Evolutionary conservation across 129 eudicot genomes (phyloP).

Genomic region (Escallonia rubra): DNA sequence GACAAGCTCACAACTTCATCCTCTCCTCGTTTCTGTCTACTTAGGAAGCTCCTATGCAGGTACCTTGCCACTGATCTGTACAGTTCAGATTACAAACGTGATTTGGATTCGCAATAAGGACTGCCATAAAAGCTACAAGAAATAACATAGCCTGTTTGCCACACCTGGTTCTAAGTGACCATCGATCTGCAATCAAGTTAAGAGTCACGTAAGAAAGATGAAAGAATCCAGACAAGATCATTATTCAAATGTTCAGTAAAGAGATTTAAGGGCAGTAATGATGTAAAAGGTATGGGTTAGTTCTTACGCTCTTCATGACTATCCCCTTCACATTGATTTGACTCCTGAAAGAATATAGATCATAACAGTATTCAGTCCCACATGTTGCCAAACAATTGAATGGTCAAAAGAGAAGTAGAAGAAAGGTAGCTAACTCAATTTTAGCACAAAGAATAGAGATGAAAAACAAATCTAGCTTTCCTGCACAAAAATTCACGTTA

Average conservation of each 20-base stretch:
- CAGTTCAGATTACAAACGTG: conserved; percentile 1
- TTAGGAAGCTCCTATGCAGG: conserved; percentile 25
- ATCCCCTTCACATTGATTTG: conserved; percentile 34
- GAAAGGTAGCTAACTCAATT: not conserved
- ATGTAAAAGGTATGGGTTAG: not conserved
- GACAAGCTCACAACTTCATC: conserved; percentile 47
- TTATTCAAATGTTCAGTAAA: not conserved
- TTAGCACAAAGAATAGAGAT: not conserved
- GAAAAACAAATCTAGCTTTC: not conserved
- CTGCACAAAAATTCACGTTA: no score
- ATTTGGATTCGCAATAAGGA: not conserved
- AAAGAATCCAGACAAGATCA: conserved; percentile 2
- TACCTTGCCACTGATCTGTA: conserved; percentile 49
- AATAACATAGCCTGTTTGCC: not conserved
- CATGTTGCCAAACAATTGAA: not conserved
- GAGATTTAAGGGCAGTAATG: conserved; percentile 3
- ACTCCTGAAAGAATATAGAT: conserved; percentile 29
- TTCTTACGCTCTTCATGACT: conserved; percentile 36
- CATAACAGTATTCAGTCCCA: not conserved
- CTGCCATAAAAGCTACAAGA: not conserved
- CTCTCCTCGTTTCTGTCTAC: conserved; percentile 30
- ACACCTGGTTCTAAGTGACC: conserved; percentile 64
- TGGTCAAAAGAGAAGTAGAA: no score
- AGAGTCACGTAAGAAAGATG: conserved; percentile 1
- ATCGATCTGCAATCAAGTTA: conserved; percentile 45